Evolutionary conservation across 441 rosid species (phyloP).

Genomic region (Croton setiger): DNA sequence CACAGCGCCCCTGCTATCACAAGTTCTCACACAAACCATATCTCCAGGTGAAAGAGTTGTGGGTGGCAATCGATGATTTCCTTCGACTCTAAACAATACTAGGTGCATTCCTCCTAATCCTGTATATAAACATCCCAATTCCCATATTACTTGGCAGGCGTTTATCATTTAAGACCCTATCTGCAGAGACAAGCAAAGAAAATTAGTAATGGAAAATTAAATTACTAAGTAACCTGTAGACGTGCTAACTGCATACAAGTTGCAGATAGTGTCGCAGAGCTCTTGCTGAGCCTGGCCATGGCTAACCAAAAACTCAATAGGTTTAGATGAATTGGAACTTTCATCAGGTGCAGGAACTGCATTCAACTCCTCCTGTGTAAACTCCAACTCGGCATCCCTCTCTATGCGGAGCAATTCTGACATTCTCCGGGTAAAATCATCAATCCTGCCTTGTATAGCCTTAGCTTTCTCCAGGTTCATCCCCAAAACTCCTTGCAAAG

Average conservation of each 20-base stretch:
- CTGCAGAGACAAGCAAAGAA: constrained; percentile 4
- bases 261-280: constrained; percentile 96
- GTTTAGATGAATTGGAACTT: constrained; percentile 59
- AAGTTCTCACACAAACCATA: constrained; percentile 91
- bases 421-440: constrained; percentile 62
- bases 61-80: constrained; percentile 85
- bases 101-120: constrained; percentile 96
- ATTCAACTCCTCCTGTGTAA: constrained; percentile 88
- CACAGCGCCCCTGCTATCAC: constrained; percentile 85
- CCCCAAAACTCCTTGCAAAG: constrained; percentile 76
- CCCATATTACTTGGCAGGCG: constrained; percentile 20
- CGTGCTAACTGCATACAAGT: constrained; percentile 77
- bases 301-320: constrained; percentile 90
- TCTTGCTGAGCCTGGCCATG: constrained; percentile 94
- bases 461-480: constrained; percentile 71
- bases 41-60: constrained; percentile 96
- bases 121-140: constrained; percentile 31
- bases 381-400: constrained; percentile 94
- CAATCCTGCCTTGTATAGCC: constrained; percentile 70
- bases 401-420: constrained; percentile 85
- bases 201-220: constrained; percentile 17
- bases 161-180: neutral
- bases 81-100: constrained; percentile 78
- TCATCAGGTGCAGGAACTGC: constrained; percentile 84
- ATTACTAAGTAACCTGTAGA: constrained; percentile 56